These are phyloP conservation scores for Eleusine coracana DNA, from an alignment of 176 grass and related monocot species.

Conservation along the genomic window DNA sequence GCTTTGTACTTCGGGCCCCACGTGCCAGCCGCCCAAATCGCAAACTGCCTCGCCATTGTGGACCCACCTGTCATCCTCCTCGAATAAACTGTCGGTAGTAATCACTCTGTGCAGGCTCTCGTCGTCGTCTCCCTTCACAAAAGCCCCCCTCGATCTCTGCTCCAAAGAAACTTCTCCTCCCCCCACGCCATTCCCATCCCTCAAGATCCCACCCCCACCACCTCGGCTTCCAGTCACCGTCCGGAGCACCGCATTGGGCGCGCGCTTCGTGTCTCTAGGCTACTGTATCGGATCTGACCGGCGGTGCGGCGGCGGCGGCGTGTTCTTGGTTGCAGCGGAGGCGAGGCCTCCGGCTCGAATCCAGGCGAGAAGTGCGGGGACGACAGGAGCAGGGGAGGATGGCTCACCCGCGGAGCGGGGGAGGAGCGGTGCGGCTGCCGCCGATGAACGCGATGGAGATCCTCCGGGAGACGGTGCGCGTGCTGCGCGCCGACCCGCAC, in stretches of 20 bases:
- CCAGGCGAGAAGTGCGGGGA: neutral
- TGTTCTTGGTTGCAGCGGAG: conserved; percentile 14
- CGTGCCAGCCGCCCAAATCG: neutral
- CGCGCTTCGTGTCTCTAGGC: neutral
- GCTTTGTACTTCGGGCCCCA: neutral
- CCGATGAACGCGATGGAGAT: conserved; percentile 89
- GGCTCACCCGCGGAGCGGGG: conserved; percentile 23
- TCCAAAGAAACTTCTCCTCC: conserved; percentile 41
- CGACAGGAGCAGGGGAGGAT: conserved; percentile 17
- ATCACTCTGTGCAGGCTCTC: neutral
- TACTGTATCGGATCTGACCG: conserved; percentile 39
- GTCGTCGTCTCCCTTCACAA: conserved; percentile 36
- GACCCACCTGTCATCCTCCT: conserved; percentile 18
- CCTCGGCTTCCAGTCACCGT: neutral
- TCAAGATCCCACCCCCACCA: conserved; percentile 40
- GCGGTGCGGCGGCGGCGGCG: conserved; percentile 15
- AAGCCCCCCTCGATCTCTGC: conserved; percentile 53
- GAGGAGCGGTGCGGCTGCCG: conserved; percentile 38
- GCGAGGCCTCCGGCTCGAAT: neutral
- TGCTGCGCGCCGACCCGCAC: conserved; percentile 85
- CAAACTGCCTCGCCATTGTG: neutral
- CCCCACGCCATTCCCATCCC: conserved; percentile 33
- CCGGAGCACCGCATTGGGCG: conserved; percentile 12
- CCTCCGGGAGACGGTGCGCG: conserved; percentile 81
- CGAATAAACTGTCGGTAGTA: conserved; percentile 37